Evolutionary conservation across 2,329 filamentous ascomycete species (phyloP).

Genomic region (Ophioceras dolichostomum): DNA sequence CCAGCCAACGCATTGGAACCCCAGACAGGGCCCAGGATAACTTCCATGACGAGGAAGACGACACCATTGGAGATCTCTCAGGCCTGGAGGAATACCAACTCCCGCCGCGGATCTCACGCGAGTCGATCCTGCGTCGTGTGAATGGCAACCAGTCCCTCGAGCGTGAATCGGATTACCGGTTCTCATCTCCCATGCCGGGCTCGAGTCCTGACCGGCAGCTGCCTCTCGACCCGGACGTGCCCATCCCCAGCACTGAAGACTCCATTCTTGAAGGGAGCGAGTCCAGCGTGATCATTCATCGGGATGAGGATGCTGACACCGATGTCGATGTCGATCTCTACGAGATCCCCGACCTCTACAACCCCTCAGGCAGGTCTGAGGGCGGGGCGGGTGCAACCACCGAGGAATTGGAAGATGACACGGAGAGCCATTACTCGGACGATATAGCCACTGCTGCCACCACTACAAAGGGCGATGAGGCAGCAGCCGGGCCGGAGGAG

Average conservation of each 20-base stretch:
- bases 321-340: slow-evolving; percentile 53
- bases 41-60: slow-evolving; percentile 40
- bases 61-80: slow-evolving; percentile 47
- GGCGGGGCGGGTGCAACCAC: neutral
- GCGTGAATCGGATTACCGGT: slow-evolving; percentile 48
- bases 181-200: slow-evolving; percentile 48
- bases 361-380: slow-evolving; percentile 34
- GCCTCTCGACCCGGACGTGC: slow-evolving; percentile 72
- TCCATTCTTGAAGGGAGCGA: slow-evolving; percentile 40
- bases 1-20: slow-evolving; percentile 6
- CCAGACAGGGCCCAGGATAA: slow-evolving; percentile 19
- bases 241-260: slow-evolving; percentile 77
- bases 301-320: slow-evolving; percentile 34
- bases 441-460: slow-evolving; percentile 20
- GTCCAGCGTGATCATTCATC: slow-evolving; percentile 55
- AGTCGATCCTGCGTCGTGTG: slow-evolving; percentile 84
- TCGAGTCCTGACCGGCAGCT: slow-evolving; percentile 43
- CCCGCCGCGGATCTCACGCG: slow-evolving; percentile 74
- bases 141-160: slow-evolving; percentile 50
- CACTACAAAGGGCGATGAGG: no score
- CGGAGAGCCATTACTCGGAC: slow-evolving; percentile 45
- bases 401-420: slow-evolving; percentile 33
- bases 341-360: slow-evolving; percentile 55
- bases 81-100: slow-evolving; percentile 51
- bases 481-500: slow-evolving; percentile 18